These are phyloP conservation scores for Lepiota venenata DNA, from an alignment of 768 basidiomycete genomes.

Conservation along the genomic window DNA sequence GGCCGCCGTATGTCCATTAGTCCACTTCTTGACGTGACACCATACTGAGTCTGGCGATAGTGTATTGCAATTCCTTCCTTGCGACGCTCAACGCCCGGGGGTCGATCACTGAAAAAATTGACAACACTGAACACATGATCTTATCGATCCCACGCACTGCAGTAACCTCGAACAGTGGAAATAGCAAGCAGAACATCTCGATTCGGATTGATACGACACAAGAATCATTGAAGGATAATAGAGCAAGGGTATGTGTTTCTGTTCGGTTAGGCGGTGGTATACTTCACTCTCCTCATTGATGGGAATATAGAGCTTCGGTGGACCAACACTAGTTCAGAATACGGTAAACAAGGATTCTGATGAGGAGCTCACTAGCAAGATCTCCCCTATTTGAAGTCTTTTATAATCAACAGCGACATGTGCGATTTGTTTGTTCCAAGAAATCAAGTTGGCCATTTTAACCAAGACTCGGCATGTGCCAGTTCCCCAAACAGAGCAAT, in stretches of 20 bases:
- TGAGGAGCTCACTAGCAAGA: not conserved
- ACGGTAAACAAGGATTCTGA: not conserved
- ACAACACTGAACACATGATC: slow-evolving; percentile 29
- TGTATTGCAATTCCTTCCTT: slow-evolving; percentile 51
- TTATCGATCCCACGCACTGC: slow-evolving; percentile 27
- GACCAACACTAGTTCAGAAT: not conserved
- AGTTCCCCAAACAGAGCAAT: too few species aligned
- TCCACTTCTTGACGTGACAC: not conserved
- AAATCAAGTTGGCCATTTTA: too few species aligned
- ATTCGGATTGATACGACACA: slow-evolving; percentile 33
- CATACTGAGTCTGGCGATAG: slow-evolving; percentile 17
- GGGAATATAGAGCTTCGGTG: too few species aligned
- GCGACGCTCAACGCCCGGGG: slow-evolving; percentile 49
- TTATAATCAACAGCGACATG: too few species aligned
- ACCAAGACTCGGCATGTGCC: too few species aligned
- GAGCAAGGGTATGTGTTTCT: not conserved
- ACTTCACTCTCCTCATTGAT: too few species aligned
- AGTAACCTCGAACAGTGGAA: slow-evolving; percentile 16
- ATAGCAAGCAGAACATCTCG: slow-evolving; percentile 23
- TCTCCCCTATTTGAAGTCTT: not conserved
- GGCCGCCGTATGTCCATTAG: slow-evolving; percentile 39
- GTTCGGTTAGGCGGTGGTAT: too few species aligned
- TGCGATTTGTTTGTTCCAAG: too few species aligned
- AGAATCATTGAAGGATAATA: slow-evolving; percentile 13
- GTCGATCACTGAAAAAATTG: slow-evolving; percentile 27